These are phyloP conservation scores for Alternaria gaisen DNA, from an alignment of 2,329 filamentous ascomycete species.

Conservation along the genomic window DNA sequence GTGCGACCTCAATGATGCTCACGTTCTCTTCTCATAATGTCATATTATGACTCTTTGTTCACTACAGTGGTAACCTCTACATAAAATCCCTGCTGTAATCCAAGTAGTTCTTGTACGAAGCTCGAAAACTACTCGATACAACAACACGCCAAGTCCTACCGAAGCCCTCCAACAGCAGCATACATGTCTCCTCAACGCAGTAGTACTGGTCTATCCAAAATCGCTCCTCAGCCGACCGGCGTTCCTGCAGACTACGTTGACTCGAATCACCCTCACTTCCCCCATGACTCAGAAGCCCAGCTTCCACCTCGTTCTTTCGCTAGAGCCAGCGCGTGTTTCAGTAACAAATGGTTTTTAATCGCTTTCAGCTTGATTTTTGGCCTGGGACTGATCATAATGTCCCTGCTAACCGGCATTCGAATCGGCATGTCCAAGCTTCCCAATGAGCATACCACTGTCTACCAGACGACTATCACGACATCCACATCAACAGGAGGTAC, in stretches of 20 bases:
- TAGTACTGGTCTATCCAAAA: background rate
- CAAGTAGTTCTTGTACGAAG: background rate
- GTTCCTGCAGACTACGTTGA: slow-evolving; percentile 12
- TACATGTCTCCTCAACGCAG: background rate
- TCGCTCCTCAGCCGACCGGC: background rate
- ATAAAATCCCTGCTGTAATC: background rate
- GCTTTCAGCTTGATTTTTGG: background rate
- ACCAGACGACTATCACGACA: background rate
- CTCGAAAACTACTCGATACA: background rate
- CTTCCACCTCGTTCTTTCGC: background rate
- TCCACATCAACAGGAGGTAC: background rate
- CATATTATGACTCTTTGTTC: background rate
- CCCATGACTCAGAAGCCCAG: slow-evolving; percentile 1
- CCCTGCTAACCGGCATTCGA: background rate
- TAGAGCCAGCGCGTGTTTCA: background rate
- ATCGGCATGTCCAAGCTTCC: background rate
- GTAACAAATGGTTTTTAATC: background rate
- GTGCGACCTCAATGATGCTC: background rate
- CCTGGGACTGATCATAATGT: background rate
- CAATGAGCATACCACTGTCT: fast-evolving
- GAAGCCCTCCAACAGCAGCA: background rate
- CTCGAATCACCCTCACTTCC: slow-evolving; percentile 13
- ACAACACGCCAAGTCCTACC: background rate
- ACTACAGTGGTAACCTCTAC: background rate
- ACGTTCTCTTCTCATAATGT: background rate